Evolutionary conservation across 2,329 filamentous ascomycete genomes (phyloP), one percentile per base, ranked within the genome.

Genomic region (Trichoderma koningii): DNA sequence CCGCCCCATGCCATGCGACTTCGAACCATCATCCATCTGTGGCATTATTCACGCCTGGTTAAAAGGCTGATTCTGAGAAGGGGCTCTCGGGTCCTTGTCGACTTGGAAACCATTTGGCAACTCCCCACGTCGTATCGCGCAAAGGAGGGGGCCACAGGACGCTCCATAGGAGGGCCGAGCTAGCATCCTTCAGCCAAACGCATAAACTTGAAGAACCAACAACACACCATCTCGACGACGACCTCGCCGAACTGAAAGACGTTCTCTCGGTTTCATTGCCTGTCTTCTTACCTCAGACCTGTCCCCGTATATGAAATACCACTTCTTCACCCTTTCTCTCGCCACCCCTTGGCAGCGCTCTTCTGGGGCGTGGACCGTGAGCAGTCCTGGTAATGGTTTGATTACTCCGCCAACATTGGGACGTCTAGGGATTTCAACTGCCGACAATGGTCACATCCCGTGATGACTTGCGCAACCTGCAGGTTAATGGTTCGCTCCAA

Each of bases 201-300:
- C 57, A 61, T 61, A 52, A 61, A 51, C 17, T 52, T 42, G 42
- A 63, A 26, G 42, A 48, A 65, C 63, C 55, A 65, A 65, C 63
- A 61, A 65, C 55, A 65, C 63, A 65, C 63, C 63, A 65, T 61
- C 50, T 55, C 48, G 23, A 53, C 28, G 55, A 50, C 34, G 26
- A 23, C 45, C n/a, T 52, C 55, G 50, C 44, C 56, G 55, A 51
- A 55, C 47, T 6, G 28, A 38, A 56, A 61, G 48, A 19, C 50
- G 30, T n/a, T 55, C 41, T 26, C 28, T 42, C 23, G 26, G 41
- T 38, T 34, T n/a, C 5, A 48, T 55, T 38, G 19, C 55, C 48
- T 34, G 17, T 41, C 51, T 38, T 55, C 26, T 34, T 28, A 26
- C 50, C n/a, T 48, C 28, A 17, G 17, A 51, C 17, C 23, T 26